Evolutionary conservation across 2,329 filamentous ascomycete genomes (phyloP).

Genomic region (Cryoendolithus antarcticus): DNA sequence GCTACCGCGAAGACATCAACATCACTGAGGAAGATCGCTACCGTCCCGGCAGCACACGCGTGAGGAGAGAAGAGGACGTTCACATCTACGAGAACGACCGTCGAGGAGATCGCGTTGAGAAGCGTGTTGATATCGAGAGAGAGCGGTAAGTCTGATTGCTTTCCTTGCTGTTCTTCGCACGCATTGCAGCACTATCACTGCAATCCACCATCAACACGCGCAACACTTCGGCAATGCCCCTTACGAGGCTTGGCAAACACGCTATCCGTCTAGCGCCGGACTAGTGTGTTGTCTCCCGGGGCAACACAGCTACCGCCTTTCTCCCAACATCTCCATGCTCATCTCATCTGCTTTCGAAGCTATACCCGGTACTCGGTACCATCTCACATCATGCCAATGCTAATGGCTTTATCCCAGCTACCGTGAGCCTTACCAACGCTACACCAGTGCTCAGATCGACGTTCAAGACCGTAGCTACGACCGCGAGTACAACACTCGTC

Average conservation of each 20-base stretch:
- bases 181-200: not conserved
- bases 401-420: conserved; percentile 33
- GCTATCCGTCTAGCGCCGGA: conserved; percentile 16
- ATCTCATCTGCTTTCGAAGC: conserved; percentile 11
- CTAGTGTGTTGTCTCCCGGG: conserved; percentile 20
- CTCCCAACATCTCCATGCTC: conserved; percentile 6
- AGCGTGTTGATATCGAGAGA: conserved; percentile 34
- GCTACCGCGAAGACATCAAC: conserved; percentile 68
- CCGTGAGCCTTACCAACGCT: conserved; percentile 42
- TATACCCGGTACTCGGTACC: conserved; percentile 6
- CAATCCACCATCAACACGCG: conserved; percentile 2
- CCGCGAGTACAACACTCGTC: conserved; percentile 34
- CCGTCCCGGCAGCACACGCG: conserved; percentile 53
- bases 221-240: conserved; percentile 10
- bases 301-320: conserved; percentile 16
- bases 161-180: conserved; percentile 10
- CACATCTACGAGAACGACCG: conserved; percentile 23
- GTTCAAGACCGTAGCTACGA: conserved; percentile 42
- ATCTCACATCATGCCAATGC: conserved; percentile 9
- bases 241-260: conserved; percentile 20
- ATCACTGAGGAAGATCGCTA: conserved; percentile 66
- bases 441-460: conserved; percentile 55
- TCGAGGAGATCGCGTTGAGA: conserved; percentile 19
- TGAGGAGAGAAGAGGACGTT: conserved; percentile 28
- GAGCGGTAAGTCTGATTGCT: conserved; percentile 34